Base-by-base conservation (phyloP, 169 alveolate genomes). In the Plasmodium vivax region DNA sequence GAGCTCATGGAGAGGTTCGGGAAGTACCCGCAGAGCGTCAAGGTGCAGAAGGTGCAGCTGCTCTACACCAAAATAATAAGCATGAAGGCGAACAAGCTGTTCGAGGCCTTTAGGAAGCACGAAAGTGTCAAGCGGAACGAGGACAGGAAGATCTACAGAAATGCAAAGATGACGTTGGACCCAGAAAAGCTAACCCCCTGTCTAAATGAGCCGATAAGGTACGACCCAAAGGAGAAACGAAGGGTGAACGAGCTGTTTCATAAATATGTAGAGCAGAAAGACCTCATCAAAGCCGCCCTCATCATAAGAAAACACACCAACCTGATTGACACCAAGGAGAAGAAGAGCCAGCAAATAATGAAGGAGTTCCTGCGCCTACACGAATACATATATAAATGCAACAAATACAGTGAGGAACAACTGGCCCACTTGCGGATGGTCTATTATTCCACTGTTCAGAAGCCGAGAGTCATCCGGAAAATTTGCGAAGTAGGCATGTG, bases 371-470 rank as follows among this genome's bases (percentile, higher is more conserved):
- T 92, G 88, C 74, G 47, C 38, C 83, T 96, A 56, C 95, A 94
- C 82, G 93, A 88, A 4, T 95, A 96, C 56, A 93, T 96, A 93
- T 96, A 96, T 82, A 75, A 77, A 81, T 93, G 95, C 73, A 92
- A 95, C 68, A 95, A 95, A 82, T 96, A 96, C 82, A 80, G 68
- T 62, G 95, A 83, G 62, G 83, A 94, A 19, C 84, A 47, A 45
- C 85, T 96, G 36, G 82, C 94, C 8, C 91, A 84, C 68, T 92
- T 96, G 72, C 41, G 98, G 80, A 82, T 93, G 84, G 80, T 95
- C 23, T 96, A 96, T 51, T 96, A 96, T 95, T 93, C 96, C 19
- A 95, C 97, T 30, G 96, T 96, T 7, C 96, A 96, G 27, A 91
- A 92, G 54, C 91, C 95, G 9, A 95, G 94, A 73, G 95, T 96